These are phyloP conservation scores for Chaetomium globosum DNA, from an alignment of 2,329 filamentous ascomycete species.

Conservation along the genomic window DNA sequence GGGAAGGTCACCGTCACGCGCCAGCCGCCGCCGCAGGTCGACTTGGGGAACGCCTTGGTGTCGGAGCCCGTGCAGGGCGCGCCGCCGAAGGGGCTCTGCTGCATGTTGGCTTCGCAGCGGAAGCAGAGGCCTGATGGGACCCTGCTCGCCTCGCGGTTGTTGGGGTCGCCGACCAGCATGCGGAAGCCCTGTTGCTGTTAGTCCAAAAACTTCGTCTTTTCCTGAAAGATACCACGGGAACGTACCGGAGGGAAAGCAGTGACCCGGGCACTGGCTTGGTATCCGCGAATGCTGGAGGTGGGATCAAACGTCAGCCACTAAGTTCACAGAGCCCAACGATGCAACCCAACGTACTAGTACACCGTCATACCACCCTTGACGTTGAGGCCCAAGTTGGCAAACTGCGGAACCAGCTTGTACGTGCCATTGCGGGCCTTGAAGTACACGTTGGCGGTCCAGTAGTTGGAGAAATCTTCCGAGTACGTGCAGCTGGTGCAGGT, in stretches of 20 bases:
- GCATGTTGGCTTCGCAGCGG: constrained; percentile 33
- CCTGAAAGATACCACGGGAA: neutral
- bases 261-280: constrained; percentile 22
- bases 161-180: constrained; percentile 35
- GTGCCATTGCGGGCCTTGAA: constrained; percentile 28
- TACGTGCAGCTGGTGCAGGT: constrained; percentile 35
- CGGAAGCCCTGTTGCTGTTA: constrained; percentile 39
- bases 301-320: constrained; percentile 32
- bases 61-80: constrained; percentile 34
- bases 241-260: constrained; percentile 22
- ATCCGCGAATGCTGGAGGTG: constrained; percentile 30
- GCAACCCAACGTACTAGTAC: constrained; percentile 35
- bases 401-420: constrained; percentile 27
- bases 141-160: constrained; percentile 29
- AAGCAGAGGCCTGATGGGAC: constrained; percentile 32
- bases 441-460: constrained; percentile 31
- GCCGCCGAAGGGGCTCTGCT: constrained; percentile 34
- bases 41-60: constrained; percentile 45
- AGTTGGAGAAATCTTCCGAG: constrained; percentile 40
- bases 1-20: constrained; percentile 50
- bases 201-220: neutral
- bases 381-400: constrained; percentile 24
- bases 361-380: constrained; percentile 30
- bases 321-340: neutral
- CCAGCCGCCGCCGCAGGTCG: constrained; percentile 47